phyloP scores from a whole-genome alignment of 345 rosid species.

The Lumnitzera littorea region DNA sequence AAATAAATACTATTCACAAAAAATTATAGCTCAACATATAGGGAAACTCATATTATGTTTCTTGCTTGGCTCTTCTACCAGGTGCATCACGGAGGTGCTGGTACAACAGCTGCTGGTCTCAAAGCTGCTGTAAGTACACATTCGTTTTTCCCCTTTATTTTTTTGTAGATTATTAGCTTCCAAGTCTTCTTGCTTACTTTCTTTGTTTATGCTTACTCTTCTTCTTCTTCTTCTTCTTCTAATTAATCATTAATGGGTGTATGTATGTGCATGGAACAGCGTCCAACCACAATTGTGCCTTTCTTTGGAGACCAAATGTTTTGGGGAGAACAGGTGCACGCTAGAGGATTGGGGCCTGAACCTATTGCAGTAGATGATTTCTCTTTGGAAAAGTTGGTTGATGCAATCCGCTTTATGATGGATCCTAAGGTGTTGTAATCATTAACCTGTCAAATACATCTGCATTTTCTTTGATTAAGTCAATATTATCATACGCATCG shows the following conservation, averaged over 20 bases:
- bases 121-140: conserved; percentile 41
- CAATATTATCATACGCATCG: not conserved
- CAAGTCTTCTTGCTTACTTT: too few species aligned
- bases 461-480: not conserved
- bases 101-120: conserved; percentile 62
- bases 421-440: conserved; percentile 26
- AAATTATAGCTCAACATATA: too few species aligned
- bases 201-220: not conserved
- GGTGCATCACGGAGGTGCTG: conserved; percentile 62
- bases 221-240: not conserved
- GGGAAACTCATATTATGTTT: too few species aligned
- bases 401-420: conserved; percentile 43
- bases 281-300: conserved; percentile 53
- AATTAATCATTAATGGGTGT: too few species aligned
- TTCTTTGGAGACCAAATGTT: conserved; percentile 61
- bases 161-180: not conserved
- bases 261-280: conserved; percentile 13
- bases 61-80: conserved; percentile 2
- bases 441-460: not conserved
- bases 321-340: conserved; percentile 59
- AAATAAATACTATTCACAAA: too few species aligned
- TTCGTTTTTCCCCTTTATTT: not conserved
- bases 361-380: conserved; percentile 48
- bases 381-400: conserved; percentile 38
- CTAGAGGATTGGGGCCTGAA: conserved; percentile 43